These are phyloP conservation scores for Rhizophora mangle DNA, from an alignment of 345 rosid genomes.

Conservation along the genomic window DNA sequence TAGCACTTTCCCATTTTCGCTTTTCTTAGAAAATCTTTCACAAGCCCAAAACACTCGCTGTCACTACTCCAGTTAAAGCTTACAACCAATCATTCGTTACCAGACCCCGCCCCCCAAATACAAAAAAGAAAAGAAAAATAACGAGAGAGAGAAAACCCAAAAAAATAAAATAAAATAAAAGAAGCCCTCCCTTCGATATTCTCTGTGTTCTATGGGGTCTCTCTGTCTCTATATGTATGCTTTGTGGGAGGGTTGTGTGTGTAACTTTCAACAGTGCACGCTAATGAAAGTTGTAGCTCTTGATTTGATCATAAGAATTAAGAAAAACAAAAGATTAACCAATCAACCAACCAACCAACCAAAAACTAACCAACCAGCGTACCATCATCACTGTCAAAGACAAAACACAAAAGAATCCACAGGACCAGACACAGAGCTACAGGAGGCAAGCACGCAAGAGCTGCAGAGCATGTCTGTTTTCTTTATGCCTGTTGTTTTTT, in stretches of 20 bases:
- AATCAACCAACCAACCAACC: slow-evolving; percentile 8
- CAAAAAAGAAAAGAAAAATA: slow-evolving; percentile 11
- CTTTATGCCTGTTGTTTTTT: neutral
- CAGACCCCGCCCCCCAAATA: neutral
- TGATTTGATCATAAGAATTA: neutral
- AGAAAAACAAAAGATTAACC: slow-evolving; percentile 28
- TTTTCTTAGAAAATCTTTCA: neutral
- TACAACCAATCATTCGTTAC: slow-evolving; percentile 11
- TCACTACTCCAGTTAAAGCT: slow-evolving; percentile 20
- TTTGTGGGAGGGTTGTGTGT: neutral
- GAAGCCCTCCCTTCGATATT: slow-evolving; percentile 3
- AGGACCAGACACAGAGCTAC: slow-evolving; percentile 12
- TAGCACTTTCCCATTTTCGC: neutral
- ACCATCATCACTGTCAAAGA: slow-evolving; percentile 6
- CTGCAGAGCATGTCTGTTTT: slow-evolving; percentile 60
- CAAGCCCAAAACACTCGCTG: slow-evolving; percentile 7
- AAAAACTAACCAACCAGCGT: neutral
- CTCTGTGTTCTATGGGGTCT: neutral
- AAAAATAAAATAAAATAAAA: slow-evolving; percentile 19
- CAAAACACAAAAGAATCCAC: slow-evolving; percentile 26
- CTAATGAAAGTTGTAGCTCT: neutral
- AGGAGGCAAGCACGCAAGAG: slow-evolving; percentile 44
- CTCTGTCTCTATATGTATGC: neutral
- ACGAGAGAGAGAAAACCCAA: slow-evolving; percentile 4
- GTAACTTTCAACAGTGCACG: slow-evolving; percentile 23